phyloP scores from a whole-genome alignment of 495 filamentous ascomycete genomes.

The Beverwykella pulmonaria region DNA sequence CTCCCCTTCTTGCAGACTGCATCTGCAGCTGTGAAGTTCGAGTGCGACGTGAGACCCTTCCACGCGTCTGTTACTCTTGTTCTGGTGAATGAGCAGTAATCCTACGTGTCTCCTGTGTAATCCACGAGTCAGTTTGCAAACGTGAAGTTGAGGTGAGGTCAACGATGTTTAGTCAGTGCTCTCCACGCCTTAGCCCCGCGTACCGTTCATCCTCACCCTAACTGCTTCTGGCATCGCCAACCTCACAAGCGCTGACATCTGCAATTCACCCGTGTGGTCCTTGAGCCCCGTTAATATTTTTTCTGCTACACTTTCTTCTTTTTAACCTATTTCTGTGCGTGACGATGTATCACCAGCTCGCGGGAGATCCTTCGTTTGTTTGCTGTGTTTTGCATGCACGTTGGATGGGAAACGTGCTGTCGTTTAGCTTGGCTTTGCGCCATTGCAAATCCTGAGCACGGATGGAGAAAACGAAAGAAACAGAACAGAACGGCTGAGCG shows the following conservation, averaged over 20 bases:
- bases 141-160: neutral
- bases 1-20: too few species aligned
- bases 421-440: constrained; percentile 14
- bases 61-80: neutral
- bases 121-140: neutral
- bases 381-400: neutral
- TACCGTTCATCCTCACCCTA: neutral
- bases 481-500: neutral
- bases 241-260: neutral
- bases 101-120: neutral
- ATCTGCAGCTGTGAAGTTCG: too few species aligned
- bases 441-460: neutral
- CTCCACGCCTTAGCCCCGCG: neutral
- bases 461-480: neutral
- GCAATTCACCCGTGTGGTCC: neutral
- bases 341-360: neutral
- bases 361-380: neutral
- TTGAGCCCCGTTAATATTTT: neutral
- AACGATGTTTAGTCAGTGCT: neutral
- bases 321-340: neutral
- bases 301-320: neutral
- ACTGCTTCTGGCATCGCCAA: neutral
- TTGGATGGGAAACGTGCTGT: neutral
- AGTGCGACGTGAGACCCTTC: too few species aligned
- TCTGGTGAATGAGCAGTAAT: neutral